Conservation (phyloP, 768 basidiomycete species). For the Inosperma sp. region DNA sequence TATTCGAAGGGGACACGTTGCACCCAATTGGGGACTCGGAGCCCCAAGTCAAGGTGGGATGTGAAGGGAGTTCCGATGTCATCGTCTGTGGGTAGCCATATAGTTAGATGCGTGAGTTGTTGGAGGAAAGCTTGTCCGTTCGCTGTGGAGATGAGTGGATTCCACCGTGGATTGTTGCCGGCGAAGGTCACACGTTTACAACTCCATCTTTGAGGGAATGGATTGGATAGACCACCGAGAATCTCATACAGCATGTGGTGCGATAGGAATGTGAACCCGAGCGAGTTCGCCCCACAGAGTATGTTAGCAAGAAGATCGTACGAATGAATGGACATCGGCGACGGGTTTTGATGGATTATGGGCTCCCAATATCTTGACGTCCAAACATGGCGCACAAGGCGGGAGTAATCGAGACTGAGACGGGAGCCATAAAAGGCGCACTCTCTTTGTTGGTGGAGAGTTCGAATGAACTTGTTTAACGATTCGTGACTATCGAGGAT, state of each 20-base stretch:
- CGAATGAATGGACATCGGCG: neutral
- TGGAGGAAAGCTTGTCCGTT: constrained; percentile 32
- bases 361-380: constrained; percentile 28
- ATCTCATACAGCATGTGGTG: constrained; percentile 34
- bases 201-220: constrained; percentile 18
- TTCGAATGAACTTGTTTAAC: constrained; percentile 30
- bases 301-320: constrained; percentile 26
- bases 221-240: constrained; percentile 17
- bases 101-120: constrained; percentile 34
- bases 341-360: constrained; percentile 17
- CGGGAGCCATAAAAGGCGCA: constrained; percentile 14
- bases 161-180: constrained; percentile 31
- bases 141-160: constrained; percentile 25
- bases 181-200: constrained; percentile 31
- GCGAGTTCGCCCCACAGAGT: constrained; percentile 25
- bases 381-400: constrained; percentile 33
- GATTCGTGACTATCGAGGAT: constrained; percentile 26
- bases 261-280: constrained; percentile 32
- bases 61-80: neutral
- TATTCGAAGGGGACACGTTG: constrained; percentile 28
- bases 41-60: constrained; percentile 6
- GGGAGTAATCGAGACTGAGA: constrained; percentile 30
- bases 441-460: constrained; percentile 27
- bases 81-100: constrained; percentile 25
- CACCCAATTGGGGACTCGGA: constrained; percentile 23